These are phyloP conservation scores for Capsaspora owczarzaki DNA, from an alignment of 78 protist genomes.

Conservation along the genomic window DNA sequence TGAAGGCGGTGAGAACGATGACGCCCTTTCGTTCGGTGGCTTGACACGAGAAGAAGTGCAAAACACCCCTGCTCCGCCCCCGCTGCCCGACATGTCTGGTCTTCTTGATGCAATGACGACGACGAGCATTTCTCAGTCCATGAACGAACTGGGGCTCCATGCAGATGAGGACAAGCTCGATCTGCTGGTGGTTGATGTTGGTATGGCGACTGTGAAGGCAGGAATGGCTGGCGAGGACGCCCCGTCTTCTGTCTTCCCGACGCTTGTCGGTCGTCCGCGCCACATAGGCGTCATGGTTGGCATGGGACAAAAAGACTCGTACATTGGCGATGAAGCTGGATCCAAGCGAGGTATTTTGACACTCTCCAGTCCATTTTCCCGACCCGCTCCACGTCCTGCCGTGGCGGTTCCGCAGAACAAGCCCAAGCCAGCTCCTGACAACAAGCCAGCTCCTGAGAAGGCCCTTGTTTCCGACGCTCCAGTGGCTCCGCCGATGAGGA, in stretches of 20 bases:
- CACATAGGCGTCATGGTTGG: constrained; percentile 55
- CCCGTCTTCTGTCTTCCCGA: constrained; percentile 74
- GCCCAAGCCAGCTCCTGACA: too few relatives aligned
- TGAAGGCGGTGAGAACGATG: too few relatives aligned
- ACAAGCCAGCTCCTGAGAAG: too few relatives aligned
- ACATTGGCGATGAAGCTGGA: constrained; percentile 84
- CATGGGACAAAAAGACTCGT: constrained; percentile 63
- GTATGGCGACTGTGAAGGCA: constrained; percentile 67
- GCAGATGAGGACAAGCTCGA: not conserved
- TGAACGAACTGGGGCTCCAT: not conserved
- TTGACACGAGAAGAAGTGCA: too few relatives aligned
- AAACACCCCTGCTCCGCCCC: too few relatives aligned
- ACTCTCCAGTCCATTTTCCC: constrained; percentile 13
- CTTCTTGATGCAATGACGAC: not conserved
- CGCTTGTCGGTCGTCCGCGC: constrained; percentile 77
- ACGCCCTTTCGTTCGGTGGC: too few relatives aligned
- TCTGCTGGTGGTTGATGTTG: constrained; percentile 41
- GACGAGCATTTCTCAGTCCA: not conserved
- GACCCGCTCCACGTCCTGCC: too few relatives aligned
- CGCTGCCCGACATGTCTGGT: too few relatives aligned
- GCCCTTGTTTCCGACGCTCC: too few relatives aligned
- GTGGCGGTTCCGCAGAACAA: not conserved
- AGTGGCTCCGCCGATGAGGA: too few relatives aligned
- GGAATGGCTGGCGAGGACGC: constrained; percentile 76
- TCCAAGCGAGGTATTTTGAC: constrained; percentile 64